A percentile compares a stretch with the other conserved stretches of the same genome.
phyloP scores from a whole-genome alignment of 1,139 yeast species.

The Casaregolazyma lundiana region DNA sequence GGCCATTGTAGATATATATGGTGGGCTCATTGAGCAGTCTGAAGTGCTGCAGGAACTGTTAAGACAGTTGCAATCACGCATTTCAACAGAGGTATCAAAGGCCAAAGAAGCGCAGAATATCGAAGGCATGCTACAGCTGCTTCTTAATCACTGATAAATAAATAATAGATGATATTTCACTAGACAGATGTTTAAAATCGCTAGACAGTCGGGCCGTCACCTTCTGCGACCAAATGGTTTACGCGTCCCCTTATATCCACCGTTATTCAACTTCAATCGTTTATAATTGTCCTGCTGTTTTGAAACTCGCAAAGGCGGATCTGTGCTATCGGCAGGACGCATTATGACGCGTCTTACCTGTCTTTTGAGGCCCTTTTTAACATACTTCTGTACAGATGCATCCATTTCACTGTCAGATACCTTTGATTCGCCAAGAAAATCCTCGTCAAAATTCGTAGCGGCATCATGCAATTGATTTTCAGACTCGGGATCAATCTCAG shows the following conservation, averaged over 20 bases:
- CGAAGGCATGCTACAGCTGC: slow-evolving; percentile 87
- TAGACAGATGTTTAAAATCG: neutral
- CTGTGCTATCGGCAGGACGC: slow-evolving; percentile 38
- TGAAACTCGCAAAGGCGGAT: slow-evolving; percentile 13
- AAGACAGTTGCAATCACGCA: slow-evolving; percentile 49
- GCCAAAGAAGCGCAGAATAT: slow-evolving; percentile 86
- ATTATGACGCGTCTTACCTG: slow-evolving; percentile 59
- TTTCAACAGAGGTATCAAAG: slow-evolving; percentile 64
- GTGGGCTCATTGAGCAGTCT: slow-evolving; percentile 62
- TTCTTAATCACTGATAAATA: slow-evolving; percentile 27
- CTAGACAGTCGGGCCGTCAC: neutral
- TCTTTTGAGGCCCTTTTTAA: slow-evolving; percentile 52
- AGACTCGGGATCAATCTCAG: slow-evolving; percentile 16
- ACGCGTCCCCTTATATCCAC: slow-evolving; percentile 23
- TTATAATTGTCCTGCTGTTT: slow-evolving; percentile 23
- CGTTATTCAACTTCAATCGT: slow-evolving; percentile 23
- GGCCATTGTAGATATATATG: slow-evolving; percentile 75
- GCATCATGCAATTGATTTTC: slow-evolving; percentile 12
- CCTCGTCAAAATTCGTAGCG: slow-evolving; percentile 14
- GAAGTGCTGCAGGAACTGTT: slow-evolving; percentile 77
- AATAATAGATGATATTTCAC: neutral
- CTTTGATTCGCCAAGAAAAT: slow-evolving; percentile 13
- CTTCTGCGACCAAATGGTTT: slow-evolving; percentile 16
- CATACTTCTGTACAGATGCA: slow-evolving; percentile 18
- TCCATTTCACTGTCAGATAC: slow-evolving; percentile 14